Evolutionary conservation across 1,284 basidiomycete species (phyloP).

Genomic region (Rhodotorula sp.): DNA sequence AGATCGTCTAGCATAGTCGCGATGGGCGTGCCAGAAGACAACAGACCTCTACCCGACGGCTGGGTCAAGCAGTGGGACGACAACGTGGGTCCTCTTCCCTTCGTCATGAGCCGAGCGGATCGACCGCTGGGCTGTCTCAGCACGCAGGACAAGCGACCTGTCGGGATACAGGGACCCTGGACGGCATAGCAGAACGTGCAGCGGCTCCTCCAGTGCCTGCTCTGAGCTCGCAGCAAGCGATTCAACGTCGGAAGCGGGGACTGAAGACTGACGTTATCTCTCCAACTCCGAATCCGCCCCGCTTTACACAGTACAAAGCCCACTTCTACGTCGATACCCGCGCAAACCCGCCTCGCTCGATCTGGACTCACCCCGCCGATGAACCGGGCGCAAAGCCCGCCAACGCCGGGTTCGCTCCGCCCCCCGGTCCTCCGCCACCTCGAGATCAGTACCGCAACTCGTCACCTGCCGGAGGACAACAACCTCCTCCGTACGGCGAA

Average conservation of each 20-base stretch:
- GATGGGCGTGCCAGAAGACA: constrained; percentile 3
- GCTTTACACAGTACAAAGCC: neutral
- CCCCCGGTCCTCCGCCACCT: constrained; percentile 24
- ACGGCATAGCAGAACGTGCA: too few relatives aligned
- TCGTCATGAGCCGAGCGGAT: neutral
- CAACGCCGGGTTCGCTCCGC: constrained; percentile 16
- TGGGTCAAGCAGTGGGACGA: constrained; percentile 27
- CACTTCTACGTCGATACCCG: constrained; percentile 24
- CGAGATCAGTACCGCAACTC: neutral
- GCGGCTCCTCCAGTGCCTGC: too few relatives aligned
- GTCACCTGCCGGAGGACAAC: neutral
- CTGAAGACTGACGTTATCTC: too few relatives aligned
- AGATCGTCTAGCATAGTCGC: too few relatives aligned
- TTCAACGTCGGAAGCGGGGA: too few relatives aligned
- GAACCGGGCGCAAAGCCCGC: neutral
- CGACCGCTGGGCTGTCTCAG: neutral
- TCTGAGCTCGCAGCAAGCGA: too few relatives aligned
- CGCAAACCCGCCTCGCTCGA: constrained; percentile 14
- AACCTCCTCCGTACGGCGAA: neutral
- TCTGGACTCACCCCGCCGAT: constrained; percentile 25
- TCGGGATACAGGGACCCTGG: too few relatives aligned
- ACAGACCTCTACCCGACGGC: constrained; percentile 14
- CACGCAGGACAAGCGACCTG: too few relatives aligned
- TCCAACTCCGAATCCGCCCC: too few relatives aligned
- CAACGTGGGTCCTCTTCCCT: constrained; percentile 9